Evolutionary conservation across 805 yeast species (phyloP).

Genomic region (Isabelozyma pseudorhagii): DNA sequence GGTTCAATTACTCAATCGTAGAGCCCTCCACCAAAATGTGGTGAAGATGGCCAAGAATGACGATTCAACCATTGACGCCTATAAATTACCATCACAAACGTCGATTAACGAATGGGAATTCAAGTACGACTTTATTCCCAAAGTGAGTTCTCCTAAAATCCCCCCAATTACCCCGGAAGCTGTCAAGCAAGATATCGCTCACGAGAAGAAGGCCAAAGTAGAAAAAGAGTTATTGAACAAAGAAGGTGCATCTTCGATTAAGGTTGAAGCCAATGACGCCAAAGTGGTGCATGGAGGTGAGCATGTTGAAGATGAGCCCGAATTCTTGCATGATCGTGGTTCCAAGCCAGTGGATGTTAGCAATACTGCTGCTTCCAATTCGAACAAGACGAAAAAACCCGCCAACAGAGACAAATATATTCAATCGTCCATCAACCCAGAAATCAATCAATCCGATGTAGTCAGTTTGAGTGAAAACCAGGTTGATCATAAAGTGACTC

Average conservation of each 20-base stretch:
- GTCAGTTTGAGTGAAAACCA: slow-evolving; percentile 31
- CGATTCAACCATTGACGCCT: slow-evolving; percentile 55
- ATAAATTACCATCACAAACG: slow-evolving; percentile 46
- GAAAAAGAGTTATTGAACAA: slow-evolving; percentile 34
- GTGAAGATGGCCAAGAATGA: slow-evolving; percentile 48
- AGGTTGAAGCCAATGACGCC: slow-evolving; percentile 44
- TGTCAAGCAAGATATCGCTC: slow-evolving; percentile 47
- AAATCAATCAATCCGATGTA: slow-evolving; percentile 34
- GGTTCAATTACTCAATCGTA: neutral
- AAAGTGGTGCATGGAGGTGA: slow-evolving; percentile 43
- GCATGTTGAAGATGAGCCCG: slow-evolving; percentile 34
- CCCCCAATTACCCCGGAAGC: slow-evolving; percentile 48
- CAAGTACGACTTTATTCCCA: slow-evolving; percentile 44
- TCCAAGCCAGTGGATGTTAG: slow-evolving; percentile 33
- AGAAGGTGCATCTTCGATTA: slow-evolving; percentile 32
- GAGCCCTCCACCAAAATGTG: slow-evolving; percentile 1
- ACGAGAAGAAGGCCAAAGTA: slow-evolving; percentile 33
- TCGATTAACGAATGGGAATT: slow-evolving; percentile 50
- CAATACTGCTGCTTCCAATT: slow-evolving; percentile 6
- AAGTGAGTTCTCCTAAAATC: slow-evolving; percentile 36
- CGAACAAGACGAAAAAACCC: slow-evolving; percentile 20
- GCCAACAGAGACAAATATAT: slow-evolving; percentile 39
- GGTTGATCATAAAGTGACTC: slow-evolving; percentile 34
- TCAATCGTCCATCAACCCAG: slow-evolving; percentile 40
- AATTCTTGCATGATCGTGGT: slow-evolving; percentile 35